Percentiles rank a stretch among this genome's conserved stretches.
phyloP scores from a whole-genome alignment of 768 basidiomycete genomes.

The Rhodotorula paludigena region DNA sequence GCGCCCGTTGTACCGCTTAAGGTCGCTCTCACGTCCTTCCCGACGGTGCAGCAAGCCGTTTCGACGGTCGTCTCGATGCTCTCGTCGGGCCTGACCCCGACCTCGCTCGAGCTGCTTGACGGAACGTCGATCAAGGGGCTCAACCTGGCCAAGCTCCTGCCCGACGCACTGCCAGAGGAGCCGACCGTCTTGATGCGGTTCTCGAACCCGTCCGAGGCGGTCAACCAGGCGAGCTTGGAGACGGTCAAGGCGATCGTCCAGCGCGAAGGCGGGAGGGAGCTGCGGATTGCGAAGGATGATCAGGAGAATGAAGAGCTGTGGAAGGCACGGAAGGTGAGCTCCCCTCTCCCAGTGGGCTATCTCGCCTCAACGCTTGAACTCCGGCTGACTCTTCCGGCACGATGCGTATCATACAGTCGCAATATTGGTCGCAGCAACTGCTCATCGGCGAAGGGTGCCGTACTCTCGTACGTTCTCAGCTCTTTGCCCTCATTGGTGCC shows the following conservation, averaged over 20 bases:
- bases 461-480: slow-evolving; percentile 52
- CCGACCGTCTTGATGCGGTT: slow-evolving; percentile 82
- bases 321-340: slow-evolving; percentile 50
- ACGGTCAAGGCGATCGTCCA: slow-evolving; percentile 62
- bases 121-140: slow-evolving; percentile 67
- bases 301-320: slow-evolving; percentile 78
- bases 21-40: slow-evolving; percentile 84
- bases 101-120: slow-evolving; percentile 84
- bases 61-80: slow-evolving; percentile 76
- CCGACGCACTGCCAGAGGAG: slow-evolving; percentile 23
- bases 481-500: not conserved
- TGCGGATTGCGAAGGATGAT: slow-evolving; percentile 70
- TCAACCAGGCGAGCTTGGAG: slow-evolving; percentile 57
- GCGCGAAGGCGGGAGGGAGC: slow-evolving; percentile 63
- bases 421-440: slow-evolving; percentile 59
- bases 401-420: slow-evolving; percentile 56
- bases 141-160: slow-evolving; percentile 52
- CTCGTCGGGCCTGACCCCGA: slow-evolving; percentile 63
- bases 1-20: slow-evolving; percentile 74
- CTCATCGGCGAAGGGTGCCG: slow-evolving; percentile 84
- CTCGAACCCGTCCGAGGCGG: slow-evolving; percentile 64
- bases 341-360: not conserved
- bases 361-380: not conserved
- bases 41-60: slow-evolving; percentile 68
- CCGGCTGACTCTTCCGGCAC: too few relatives aligned